Base-by-base conservation (phyloP, 2,329 filamentous ascomycete genomes). In the Byssoonygena ceratinophila region DNA sequence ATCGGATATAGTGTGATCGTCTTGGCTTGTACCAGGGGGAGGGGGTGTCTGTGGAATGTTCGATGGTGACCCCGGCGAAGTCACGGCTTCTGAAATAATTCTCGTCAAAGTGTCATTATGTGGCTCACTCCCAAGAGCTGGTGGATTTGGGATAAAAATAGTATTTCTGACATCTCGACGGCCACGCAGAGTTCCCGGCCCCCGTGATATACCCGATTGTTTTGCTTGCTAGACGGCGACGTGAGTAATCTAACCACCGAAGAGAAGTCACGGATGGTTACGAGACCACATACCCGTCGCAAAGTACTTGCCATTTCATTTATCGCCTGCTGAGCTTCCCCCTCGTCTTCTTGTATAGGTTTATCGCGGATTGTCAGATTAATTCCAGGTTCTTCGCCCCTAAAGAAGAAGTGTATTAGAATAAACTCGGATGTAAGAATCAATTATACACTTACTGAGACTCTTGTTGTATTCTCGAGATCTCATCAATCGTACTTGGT, bases 101-200 rank as follows among this genome's bases (percentile, higher is more conserved):
- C 58, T 57, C 14, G 59, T 56, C 40, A 62, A 47, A 58, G 59
- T 51, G 63, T 66, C 57, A 64, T 64, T 48, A 65, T 66, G 44
- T 67, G 55, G 20, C 54, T 68, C 64, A 53, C 59, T 59, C 51
- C 71, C 68, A 34, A 68, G 66, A 9, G 66, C 60, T 14, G 61
- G 60, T 9, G 69, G 61, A 37, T 69, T 70, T 37, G 87, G 84
- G 57, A 90, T 76, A 63, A 92, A 91, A 51, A 95, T 83, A 1
- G 90, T 96, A 68, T 94, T 94, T 54, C 91, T 81, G 57, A 94
- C 87, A 66, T 97, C 91, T 64, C 92, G 80, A 55, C 92, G 84
- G 48, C 92, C 92, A 59, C 92, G 81, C 14, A 94, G 74, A 12
- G 89, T 96, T 43, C 86, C 84, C 12, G 79, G 73, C 61, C 82